These are phyloP conservation scores for Russula griseocarnosa DNA, from an alignment of 768 basidiomycete species.

Conservation along the genomic window DNA sequence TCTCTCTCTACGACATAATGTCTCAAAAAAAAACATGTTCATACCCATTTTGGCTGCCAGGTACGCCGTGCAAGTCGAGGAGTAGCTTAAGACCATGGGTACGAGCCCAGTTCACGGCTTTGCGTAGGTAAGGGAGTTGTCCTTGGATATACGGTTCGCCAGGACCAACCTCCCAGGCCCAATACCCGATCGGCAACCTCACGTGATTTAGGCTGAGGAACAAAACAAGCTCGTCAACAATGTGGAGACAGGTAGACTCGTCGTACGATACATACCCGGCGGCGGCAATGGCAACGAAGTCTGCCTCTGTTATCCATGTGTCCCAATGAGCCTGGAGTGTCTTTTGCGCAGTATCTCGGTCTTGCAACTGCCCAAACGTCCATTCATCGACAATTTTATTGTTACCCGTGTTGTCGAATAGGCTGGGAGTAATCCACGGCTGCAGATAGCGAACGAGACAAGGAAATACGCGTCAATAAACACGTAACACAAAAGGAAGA, in stretches of 20 bases:
- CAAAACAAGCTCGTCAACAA: slow-evolving; percentile 13
- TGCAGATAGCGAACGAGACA: slow-evolving; percentile 9
- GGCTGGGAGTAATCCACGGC: slow-evolving; percentile 77
- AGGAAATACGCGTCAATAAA: not conserved
- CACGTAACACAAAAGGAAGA: not conserved
- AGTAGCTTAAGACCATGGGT: slow-evolving; percentile 72
- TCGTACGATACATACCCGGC: slow-evolving; percentile 55
- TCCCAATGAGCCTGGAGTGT: slow-evolving; percentile 70
- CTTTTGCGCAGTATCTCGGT: slow-evolving; percentile 43
- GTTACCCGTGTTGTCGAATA: slow-evolving; percentile 66
- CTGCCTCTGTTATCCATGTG: slow-evolving; percentile 78
- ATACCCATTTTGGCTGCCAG: slow-evolving; percentile 82
- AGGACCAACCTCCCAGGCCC: slow-evolving; percentile 79
- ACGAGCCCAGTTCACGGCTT: slow-evolving; percentile 68
- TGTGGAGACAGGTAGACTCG: not conserved
- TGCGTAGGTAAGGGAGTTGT: slow-evolving; percentile 64
- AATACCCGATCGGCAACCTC: slow-evolving; percentile 82
- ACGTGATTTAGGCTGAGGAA: slow-evolving; percentile 68
- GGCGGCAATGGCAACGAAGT: slow-evolving; percentile 70
- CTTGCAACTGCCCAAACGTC: slow-evolving; percentile 67
- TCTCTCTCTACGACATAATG: not conserved
- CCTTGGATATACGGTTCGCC: slow-evolving; percentile 81
- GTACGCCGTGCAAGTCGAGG: slow-evolving; percentile 65
- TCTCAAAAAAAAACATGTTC: no score
- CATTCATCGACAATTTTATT: slow-evolving; percentile 66